These are phyloP conservation scores for Leccinum pallidistipes DNA, from an alignment of 1,284 basidiomycete genomes.

Conservation along the genomic window DNA sequence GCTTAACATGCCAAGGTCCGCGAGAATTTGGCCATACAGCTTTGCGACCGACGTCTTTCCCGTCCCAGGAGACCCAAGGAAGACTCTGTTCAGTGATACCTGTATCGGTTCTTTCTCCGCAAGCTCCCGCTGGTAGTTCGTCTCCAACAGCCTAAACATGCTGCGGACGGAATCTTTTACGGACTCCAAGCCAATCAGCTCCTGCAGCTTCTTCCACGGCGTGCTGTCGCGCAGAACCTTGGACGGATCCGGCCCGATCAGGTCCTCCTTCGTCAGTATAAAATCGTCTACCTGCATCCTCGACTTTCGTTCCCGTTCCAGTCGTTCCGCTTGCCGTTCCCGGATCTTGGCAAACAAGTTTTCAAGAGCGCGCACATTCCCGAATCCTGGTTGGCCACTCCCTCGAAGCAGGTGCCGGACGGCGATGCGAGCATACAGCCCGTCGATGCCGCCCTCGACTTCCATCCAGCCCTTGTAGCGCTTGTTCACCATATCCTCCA, in stretches of 20 bases:
- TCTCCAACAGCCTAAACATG: not conserved
- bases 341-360: not conserved
- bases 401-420: not conserved
- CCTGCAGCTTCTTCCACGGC: not conserved
- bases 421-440: not conserved
- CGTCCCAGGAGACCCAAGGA: not conserved
- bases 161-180: not conserved
- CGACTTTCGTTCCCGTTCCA: not conserved
- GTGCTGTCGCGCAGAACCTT: not conserved
- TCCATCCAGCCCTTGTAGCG: not conserved
- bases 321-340: not conserved
- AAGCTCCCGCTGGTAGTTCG: not conserved
- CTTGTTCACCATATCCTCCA: not conserved
- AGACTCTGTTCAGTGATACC: not conserved
- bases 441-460: not conserved
- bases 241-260: not conserved
- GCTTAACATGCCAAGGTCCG: not conserved
- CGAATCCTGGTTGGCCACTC: not conserved
- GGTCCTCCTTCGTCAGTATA: not conserved
- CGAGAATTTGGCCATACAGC: not conserved
- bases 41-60: not conserved
- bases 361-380: not conserved
- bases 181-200: not conserved
- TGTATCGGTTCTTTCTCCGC: not conserved
- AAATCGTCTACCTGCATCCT: not conserved